Base-by-base conservation (phyloP, 139 green algal genomes). In the Klebsormidium nitens region DNA sequence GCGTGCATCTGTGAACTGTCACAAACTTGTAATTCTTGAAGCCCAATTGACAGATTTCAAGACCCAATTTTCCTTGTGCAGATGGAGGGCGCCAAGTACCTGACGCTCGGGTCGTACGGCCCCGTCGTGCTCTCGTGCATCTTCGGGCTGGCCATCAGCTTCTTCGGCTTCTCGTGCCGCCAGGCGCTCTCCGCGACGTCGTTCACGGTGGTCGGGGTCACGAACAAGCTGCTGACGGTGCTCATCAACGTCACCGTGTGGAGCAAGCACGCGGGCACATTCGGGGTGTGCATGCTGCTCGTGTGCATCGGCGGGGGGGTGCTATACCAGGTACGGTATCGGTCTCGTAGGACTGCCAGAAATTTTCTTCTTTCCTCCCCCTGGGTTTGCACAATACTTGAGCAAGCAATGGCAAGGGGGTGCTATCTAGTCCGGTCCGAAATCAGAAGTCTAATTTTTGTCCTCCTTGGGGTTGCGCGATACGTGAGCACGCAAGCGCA, bases 181-280 rank as follows among this genome's bases (percentile, higher is more conserved):
- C 62, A 69, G 62, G 59, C 78, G 44, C 74, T 92, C 8, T 87
- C 80, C 0, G 89, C 89, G 3, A 95, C 89, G 0, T 69, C 85
- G 1, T 91, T 91, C 64, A 91, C 88, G 0, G 84, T 95, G 19
- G 83, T 95, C 8, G 89, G 89, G 58, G 91, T 93, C 59, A 77
- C 91, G 28, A 95, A 88, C 79, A 95, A 95, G 82, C 80, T 95
- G 11, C 61, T 74, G 23, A 90, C 86, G 6, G 78, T 91, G 32
- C 34, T 89, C 19, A 74, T 90, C 61, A 91, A 91, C 77, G 60
- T 82, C 11, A n/a, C 83, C 37, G 87, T 90, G 39, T 91, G 85
- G 85, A 81, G 87, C 77, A 80, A 89, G 52, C 86, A 91, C 63
- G 81, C 85, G 5, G 73, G 61, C 38, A n/a, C 47, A n/a, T 23